A percentile compares a stretch with the other conserved stretches of the same genome.
Evolutionary conservation across 2,329 filamentous ascomycete genomes (phyloP).

Genomic region (Xylariaceae sp.): DNA sequence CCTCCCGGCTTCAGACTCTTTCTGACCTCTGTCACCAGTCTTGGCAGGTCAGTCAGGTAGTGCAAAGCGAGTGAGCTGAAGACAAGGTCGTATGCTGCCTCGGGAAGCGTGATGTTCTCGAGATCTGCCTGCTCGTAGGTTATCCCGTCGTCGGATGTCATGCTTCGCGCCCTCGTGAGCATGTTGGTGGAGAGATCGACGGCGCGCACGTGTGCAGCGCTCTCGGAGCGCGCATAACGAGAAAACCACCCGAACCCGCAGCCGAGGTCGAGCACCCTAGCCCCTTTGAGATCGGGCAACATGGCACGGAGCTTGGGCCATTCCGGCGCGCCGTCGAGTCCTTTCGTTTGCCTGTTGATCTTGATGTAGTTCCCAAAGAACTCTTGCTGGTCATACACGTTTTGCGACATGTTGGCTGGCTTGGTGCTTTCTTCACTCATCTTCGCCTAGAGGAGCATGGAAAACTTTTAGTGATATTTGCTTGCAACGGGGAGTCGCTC

Average conservation of each 20-base stretch:
- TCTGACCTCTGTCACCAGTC: constrained; percentile 29
- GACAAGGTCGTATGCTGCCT: constrained; percentile 31
- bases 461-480: too few species aligned
- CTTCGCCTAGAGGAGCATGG: too few species aligned
- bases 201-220: constrained; percentile 32
- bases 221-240: constrained; percentile 36
- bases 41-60: constrained; percentile 33
- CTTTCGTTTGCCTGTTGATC: constrained; percentile 36
- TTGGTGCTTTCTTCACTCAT: too few species aligned
- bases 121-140: constrained; percentile 32
- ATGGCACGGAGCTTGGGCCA: constrained; percentile 39
- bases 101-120: constrained; percentile 26
- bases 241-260: constrained; percentile 44
- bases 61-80: constrained; percentile 39
- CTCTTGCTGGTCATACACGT: constrained; percentile 36
- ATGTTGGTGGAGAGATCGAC: constrained; percentile 41
- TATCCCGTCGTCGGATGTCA: constrained; percentile 28
- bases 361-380: constrained; percentile 40
- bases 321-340: constrained; percentile 38
- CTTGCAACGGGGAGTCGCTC: too few species aligned
- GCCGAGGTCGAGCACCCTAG: constrained; percentile 38
- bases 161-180: constrained; percentile 33
- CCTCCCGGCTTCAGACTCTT: constrained; percentile 22
- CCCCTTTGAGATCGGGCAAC: constrained; percentile 31
- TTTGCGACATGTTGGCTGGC: constrained; percentile 29